Base-by-base conservation (phyloP, 2,329 filamentous ascomycete genomes). In the Colletotrichum musicola region DNA sequence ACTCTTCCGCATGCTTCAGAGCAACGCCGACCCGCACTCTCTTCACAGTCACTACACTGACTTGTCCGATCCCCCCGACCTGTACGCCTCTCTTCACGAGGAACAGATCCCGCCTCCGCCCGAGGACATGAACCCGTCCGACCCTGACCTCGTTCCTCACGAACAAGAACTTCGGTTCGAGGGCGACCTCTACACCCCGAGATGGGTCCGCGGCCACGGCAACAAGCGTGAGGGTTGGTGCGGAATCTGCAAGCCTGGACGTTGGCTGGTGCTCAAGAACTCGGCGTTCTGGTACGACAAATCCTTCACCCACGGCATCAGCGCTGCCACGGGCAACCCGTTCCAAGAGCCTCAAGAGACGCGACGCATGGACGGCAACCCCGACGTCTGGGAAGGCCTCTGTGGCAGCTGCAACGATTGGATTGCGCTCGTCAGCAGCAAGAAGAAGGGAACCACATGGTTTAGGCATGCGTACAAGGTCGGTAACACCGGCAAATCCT, bases 251-350 rank as follows among this genome's bases (percentile, higher is more conserved):
- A 95, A 94, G 78, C 92, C 93, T 2, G 93, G 93, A 3, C 86
- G 93, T 57, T 97, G 94, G 94, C 87, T 95, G 62, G 93, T 95
- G 16, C 84, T 97, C 68, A 97, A 96, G 83, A 96, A 97, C 81
- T 95, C 92, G 63, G 93, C 93, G 6, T 97, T 93, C 78, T 97
- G 94, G 93, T 97, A 97, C 79, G 93, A 97, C 82, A 95, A 96
- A 84, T 93, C 91, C 65, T 97, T 96, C 78, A 93, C 92, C 2
- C 94, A 97, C 76, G 93, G 93, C 57, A 93, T 97, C 77, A 94
- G 92, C 76, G 93, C 92, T 30, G 91, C 92, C 4, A 95, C 93
- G 0, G 93, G 93, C 25, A 90, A 87, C 71, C 89, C 91, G 4
- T 95, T 96, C 81, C 90, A 93, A 76, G 90, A 92, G 73, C 93